A percentile compares a stretch with the other conserved stretches of the same genome.
Conservation (phyloP, 257 asterid genomes). For the Schizonepeta tenuifolia region DNA sequence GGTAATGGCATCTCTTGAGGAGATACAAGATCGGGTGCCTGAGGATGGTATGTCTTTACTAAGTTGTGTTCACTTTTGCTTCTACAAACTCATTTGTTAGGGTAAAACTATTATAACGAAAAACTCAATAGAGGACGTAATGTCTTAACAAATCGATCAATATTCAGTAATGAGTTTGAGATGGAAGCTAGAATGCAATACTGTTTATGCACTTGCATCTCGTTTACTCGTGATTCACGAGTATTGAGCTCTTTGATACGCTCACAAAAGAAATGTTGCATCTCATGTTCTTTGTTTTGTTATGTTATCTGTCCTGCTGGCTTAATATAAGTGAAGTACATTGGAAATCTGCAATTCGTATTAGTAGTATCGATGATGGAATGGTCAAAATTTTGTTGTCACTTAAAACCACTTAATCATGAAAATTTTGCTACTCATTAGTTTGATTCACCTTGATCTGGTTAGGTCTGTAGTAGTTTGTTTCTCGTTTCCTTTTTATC, state of each 20-base stretch:
- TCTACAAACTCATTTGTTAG: background rate
- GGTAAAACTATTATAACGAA: background rate
- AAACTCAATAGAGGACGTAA: background rate
- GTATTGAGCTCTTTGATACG: background rate
- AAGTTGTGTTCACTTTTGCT: constrained; percentile 4
- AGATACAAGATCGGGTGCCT: constrained; percentile 60
- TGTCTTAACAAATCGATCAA: background rate
- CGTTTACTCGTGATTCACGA: background rate
- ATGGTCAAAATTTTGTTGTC: background rate
- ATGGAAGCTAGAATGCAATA: background rate
- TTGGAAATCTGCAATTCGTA: background rate
- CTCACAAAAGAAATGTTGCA: background rate
- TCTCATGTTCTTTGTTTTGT: background rate
- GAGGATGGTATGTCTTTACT: constrained; percentile 70
- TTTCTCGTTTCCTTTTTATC: background rate
- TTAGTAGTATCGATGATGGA: background rate
- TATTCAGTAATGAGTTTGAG: background rate
- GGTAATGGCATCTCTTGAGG: constrained; percentile 78
- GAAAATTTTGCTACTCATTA: background rate
- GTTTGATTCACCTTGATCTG: background rate
- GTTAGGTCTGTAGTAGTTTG: background rate
- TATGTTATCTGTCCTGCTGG: background rate
- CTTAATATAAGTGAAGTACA: background rate
- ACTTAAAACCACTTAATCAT: constrained; percentile 6
- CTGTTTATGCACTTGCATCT: background rate